Evolutionary conservation across 1,139 yeast species (phyloP).

Genomic region (Arxiozyma slooffiae): DNA sequence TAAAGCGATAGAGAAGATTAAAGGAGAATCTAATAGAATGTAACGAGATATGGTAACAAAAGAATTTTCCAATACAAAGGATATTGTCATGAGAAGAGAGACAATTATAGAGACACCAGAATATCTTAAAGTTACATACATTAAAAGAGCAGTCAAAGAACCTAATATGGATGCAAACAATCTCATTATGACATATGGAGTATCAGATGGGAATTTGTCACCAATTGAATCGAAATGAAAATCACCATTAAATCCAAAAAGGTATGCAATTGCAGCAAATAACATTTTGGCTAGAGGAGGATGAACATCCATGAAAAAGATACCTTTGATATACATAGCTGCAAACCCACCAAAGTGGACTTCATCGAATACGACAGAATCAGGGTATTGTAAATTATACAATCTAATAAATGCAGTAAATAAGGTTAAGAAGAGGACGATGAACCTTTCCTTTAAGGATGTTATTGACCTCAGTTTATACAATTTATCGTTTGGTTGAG

Average conservation of each 20-base stretch:
- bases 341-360: constrained; percentile 79
- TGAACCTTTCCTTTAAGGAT: constrained; percentile 32
- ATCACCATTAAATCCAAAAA: constrained; percentile 72
- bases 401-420: constrained; percentile 52
- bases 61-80: constrained; percentile 76
- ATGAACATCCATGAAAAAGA: constrained; percentile 83
- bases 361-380: constrained; percentile 88
- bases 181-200: constrained; percentile 79
- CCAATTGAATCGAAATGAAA: constrained; percentile 69
- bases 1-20: constrained; percentile 83
- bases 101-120: constrained; percentile 79
- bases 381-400: constrained; percentile 53
- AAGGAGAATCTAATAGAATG: constrained; percentile 83
- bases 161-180: constrained; percentile 78
- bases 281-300: constrained; percentile 90
- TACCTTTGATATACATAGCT: constrained; percentile 59
- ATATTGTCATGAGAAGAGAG: constrained; percentile 55
- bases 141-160: constrained; percentile 61
- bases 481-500: constrained; percentile 38
- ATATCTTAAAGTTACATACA: constrained; percentile 72
- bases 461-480: constrained; percentile 32
- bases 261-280: constrained; percentile 62
- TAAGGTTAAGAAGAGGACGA: constrained; percentile 43
- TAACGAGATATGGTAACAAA: constrained; percentile 81
- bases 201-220: constrained; percentile 44